phyloP scores from a whole-genome alignment of 2,329 filamentous ascomycete genomes.

The Epicoccum sorghinum region DNA sequence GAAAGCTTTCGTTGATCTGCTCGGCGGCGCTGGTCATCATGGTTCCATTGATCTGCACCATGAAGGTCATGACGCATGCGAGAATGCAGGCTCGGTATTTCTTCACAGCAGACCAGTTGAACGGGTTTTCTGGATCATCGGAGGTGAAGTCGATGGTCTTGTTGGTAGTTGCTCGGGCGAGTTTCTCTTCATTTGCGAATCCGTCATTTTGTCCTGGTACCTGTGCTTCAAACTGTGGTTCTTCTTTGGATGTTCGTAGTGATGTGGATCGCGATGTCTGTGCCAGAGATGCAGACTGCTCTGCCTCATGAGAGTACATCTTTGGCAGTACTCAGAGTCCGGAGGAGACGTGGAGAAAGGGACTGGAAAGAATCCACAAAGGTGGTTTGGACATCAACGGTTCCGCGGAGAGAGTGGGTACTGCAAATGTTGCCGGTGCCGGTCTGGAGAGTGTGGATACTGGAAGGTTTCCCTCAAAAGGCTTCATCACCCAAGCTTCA shows the following conservation, averaged over 20 bases:
- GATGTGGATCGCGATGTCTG: conserved; percentile 2
- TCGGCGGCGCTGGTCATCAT: conserved; percentile 41
- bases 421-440: not conserved
- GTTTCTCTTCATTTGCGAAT: not conserved
- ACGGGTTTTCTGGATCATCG: conserved; percentile 39
- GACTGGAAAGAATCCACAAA: not conserved
- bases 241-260: conserved; percentile 7
- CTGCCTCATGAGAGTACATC: conserved; percentile 3
- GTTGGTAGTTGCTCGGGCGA: conserved; percentile 1
- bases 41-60: conserved; percentile 41
- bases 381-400: not conserved
- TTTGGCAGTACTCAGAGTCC: not conserved
- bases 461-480: conserved; percentile 4
- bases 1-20: conserved; percentile 49
- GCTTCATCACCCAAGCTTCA: conserved; percentile 14
- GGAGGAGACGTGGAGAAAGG: not conserved
- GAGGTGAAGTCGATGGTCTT: conserved; percentile 27
- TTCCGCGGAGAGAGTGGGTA: conserved; percentile 10
- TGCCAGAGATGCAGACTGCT: not conserved
- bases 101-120: conserved; percentile 51
- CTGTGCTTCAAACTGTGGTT: not conserved
- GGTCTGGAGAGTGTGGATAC: conserved; percentile 5
- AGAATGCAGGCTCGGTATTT: conserved; percentile 53
- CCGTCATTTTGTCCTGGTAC: not conserved
- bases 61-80: conserved; percentile 51